These are phyloP conservation scores for Ammopiptanthus mongolicus DNA, from an alignment of 306 rosid species.

Conservation along the genomic window DNA sequence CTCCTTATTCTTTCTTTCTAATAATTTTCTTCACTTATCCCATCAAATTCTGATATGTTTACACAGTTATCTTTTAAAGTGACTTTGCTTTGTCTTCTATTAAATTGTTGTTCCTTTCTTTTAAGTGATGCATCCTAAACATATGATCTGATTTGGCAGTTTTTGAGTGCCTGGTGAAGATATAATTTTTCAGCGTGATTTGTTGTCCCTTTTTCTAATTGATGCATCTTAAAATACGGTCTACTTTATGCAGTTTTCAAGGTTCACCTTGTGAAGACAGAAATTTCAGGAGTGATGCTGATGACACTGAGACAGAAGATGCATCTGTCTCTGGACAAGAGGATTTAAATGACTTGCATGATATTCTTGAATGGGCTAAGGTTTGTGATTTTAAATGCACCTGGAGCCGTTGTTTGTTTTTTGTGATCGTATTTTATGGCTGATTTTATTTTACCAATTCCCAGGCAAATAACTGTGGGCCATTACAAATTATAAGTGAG, in stretches of 20 bases:
- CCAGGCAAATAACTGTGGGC: conserved; percentile 79
- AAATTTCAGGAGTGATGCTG: conserved; percentile 84
- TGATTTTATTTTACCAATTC: conserved; percentile 19
- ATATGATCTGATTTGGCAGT: conserved; percentile 31
- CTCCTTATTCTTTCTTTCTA: neutral
- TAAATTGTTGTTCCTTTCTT: conserved; percentile 9
- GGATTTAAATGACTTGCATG: conserved; percentile 71
- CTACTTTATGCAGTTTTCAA: conserved; percentile 71
- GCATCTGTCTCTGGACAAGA: conserved; percentile 94
- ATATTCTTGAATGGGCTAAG: conserved; percentile 98
- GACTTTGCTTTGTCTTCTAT: neutral
- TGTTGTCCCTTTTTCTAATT: conserved; percentile 7
- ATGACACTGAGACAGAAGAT: conserved; percentile 93
- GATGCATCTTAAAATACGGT: neutral
- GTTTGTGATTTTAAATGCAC: conserved; percentile 36
- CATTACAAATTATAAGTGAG: conserved; percentile 79
- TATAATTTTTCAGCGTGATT: conserved; percentile 58
- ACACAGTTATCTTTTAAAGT: neutral
- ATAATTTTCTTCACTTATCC: neutral
- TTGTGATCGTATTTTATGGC: conserved; percentile 1
- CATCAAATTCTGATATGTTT: neutral
- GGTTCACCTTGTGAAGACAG: conserved; percentile 96
- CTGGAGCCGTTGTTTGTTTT: neutral
- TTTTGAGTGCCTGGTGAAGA: conserved; percentile 70
- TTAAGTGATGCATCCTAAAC: neutral